Evolutionary conservation across 2,329 filamentous ascomycete species (phyloP).

Genomic region (Neonectria coccinea): DNA sequence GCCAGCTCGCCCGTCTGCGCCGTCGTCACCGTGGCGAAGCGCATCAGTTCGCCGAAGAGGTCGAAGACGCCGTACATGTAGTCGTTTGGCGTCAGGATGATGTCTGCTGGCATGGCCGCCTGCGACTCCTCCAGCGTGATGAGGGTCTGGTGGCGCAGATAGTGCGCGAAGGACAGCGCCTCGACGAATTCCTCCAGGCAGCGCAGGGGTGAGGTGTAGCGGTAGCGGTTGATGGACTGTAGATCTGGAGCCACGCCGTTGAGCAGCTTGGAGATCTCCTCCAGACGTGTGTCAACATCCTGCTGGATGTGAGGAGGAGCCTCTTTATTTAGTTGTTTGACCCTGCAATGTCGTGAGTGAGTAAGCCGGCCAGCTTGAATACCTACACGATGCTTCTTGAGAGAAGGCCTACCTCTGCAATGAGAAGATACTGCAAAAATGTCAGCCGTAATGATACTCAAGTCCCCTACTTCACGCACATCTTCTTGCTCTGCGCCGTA

Average conservation of each 20-base stretch:
- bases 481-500: constrained; percentile 95
- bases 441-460: constrained; percentile 14
- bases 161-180: constrained; percentile 88
- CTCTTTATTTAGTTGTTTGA: constrained; percentile 70
- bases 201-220: constrained; percentile 83
- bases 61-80: constrained; percentile 94
- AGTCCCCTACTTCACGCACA: constrained; percentile 65
- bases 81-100: constrained; percentile 81
- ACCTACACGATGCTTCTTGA: neutral
- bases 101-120: constrained; percentile 59
- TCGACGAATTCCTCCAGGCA: constrained; percentile 96
- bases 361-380: neutral
- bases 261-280: constrained; percentile 78
- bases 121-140: constrained; percentile 75
- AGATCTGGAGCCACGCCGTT: constrained; percentile 77
- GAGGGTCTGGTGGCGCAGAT: constrained; percentile 81
- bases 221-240: constrained; percentile 80
- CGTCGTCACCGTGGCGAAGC: constrained; percentile 90
- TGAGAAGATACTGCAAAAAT: constrained; percentile 50
- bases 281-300: constrained; percentile 76
- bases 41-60: constrained; percentile 95
- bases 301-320: constrained; percentile 77
- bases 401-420: constrained; percentile 52
- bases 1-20: constrained; percentile 74
- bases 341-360: constrained; percentile 58